Evolutionary conservation across 1,139 yeast genomes (phyloP).

Genomic region (Trichomonascaceae sp.): DNA sequence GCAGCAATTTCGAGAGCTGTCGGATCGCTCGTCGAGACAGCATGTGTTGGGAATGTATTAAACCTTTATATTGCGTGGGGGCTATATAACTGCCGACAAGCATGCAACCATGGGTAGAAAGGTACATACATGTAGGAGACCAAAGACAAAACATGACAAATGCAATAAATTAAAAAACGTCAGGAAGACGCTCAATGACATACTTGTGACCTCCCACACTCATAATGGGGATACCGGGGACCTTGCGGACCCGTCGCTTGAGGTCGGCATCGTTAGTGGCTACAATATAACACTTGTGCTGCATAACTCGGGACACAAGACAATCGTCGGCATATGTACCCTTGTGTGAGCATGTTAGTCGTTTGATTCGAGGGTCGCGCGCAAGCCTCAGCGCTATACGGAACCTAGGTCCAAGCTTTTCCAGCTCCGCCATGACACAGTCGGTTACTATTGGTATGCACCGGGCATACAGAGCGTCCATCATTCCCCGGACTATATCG

Average conservation of each 20-base stretch:
- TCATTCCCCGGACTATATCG: conserved; percentile 86
- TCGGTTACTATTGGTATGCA: conserved; percentile 93
- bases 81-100: neutral
- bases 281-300: conserved; percentile 91
- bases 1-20: conserved; percentile 14
- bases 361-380: conserved; percentile 79
- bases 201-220: conserved; percentile 91
- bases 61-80: neutral
- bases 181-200: conserved; percentile 89
- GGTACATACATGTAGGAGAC: neutral
- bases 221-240: conserved; percentile 94
- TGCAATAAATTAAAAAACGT: conserved; percentile 46
- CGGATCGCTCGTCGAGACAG: conserved; percentile 21
- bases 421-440: conserved; percentile 96
- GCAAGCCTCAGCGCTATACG: conserved; percentile 88
- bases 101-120: neutral
- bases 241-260: conserved; percentile 84
- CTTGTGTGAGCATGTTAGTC: conserved; percentile 79
- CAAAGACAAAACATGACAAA: neutral
- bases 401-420: conserved; percentile 87
- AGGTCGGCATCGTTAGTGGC: conserved; percentile 98
- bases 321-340: conserved; percentile 99
- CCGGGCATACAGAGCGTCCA: conserved; percentile 90
- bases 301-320: conserved; percentile 80
- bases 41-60: neutral